Percentiles rank a stretch among this genome's conserved stretches.
These are phyloP conservation scores for Rhynchosporium secalis DNA, from an alignment of 2,329 filamentous ascomycete species.

Conservation along the genomic window DNA sequence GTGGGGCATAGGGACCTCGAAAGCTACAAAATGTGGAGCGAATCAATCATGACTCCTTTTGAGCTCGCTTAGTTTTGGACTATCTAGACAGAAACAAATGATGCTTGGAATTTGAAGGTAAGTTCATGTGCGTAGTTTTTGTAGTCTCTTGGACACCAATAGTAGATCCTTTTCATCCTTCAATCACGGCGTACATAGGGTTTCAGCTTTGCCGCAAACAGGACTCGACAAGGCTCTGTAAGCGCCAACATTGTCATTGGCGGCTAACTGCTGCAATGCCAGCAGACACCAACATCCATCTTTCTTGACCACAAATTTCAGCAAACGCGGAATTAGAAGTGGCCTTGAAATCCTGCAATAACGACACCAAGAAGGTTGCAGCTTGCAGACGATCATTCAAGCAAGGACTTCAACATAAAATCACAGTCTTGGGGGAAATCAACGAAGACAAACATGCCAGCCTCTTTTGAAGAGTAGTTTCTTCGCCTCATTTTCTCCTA, in stretches of 20 bases:
- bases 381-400: not conserved
- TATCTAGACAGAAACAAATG: no score
- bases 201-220: not conserved
- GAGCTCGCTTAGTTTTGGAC: no score
- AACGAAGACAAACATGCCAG: constrained; percentile 19
- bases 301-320: no score
- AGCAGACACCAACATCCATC: constrained; percentile 1
- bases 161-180: not conserved
- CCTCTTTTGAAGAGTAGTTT: constrained; percentile 25
- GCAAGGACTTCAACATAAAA: not conserved
- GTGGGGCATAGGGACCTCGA: not conserved
- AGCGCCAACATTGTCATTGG: not conserved
- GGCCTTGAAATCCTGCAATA: not conserved
- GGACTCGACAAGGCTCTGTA: not conserved
- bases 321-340: no score
- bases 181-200: not conserved
- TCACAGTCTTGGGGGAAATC: not conserved
- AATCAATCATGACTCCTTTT: not conserved
- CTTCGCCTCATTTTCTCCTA: no score
- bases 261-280: constrained; percentile 8
- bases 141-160: no score
- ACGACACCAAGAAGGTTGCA: not conserved
- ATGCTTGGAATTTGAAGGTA: not conserved
- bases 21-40: not conserved
- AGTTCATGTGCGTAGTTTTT: not conserved